Evolutionary conservation across 1,284 basidiomycete species (phyloP).

Genomic region (Pseudozyma flocculosa): DNA sequence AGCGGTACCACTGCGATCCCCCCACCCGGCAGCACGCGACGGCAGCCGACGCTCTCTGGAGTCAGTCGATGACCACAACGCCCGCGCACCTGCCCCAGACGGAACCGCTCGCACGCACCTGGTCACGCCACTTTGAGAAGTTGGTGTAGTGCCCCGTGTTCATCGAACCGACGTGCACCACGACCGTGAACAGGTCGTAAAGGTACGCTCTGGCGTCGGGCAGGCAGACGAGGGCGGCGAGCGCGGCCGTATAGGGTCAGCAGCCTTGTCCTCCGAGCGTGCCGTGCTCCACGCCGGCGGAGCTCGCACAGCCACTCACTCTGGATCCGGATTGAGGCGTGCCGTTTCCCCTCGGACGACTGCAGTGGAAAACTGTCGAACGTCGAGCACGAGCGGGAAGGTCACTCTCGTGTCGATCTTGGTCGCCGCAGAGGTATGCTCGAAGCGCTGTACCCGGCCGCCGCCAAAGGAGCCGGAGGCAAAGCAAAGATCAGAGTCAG

Average conservation of each 20-base stretch:
- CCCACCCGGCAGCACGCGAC: neutral
- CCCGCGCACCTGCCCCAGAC: no score
- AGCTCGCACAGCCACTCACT: no score
- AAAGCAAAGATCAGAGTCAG: no score
- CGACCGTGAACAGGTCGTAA: constrained; percentile 89
- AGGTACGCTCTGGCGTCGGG: constrained; percentile 64
- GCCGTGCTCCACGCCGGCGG: no score
- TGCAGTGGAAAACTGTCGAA: constrained; percentile 78
- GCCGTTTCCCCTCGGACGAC: constrained; percentile 29
- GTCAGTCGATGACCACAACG: no score
- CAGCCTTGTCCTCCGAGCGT: no score
- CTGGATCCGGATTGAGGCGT: constrained; percentile 24
- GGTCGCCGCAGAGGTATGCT: constrained; percentile 67
- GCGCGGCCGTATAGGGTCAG: no score
- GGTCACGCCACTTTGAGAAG: constrained; percentile 73
- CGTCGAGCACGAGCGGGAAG: constrained; percentile 80
- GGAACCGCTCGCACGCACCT: constrained; percentile 62
- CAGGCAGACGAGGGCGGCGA: no score
- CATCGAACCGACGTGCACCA: constrained; percentile 85
- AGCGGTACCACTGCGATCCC: constrained; percentile 72
- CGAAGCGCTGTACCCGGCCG: constrained; percentile 76
- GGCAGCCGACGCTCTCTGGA: no score
- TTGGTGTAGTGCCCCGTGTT: constrained; percentile 93
- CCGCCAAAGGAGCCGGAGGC: no score
- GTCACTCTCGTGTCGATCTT: constrained; percentile 84